Evolutionary conservation across 176 grass and related monocot genomes (phyloP).

Genomic region (Dendrocalamus sinicus): DNA sequence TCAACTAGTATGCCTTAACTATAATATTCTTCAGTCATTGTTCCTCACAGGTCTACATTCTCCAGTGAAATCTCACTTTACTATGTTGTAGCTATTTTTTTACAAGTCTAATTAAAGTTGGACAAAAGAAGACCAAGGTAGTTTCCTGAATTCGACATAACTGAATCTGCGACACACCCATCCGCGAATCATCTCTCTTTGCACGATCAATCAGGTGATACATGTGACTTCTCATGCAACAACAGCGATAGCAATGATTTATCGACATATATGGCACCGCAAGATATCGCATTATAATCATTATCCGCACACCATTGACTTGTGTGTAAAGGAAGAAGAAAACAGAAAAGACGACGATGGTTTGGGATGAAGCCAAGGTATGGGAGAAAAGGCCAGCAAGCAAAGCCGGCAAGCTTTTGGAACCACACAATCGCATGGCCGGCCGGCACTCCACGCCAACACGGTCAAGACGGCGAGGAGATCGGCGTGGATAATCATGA

Average conservation of each 20-base stretch:
- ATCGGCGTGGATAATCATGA: neutral
- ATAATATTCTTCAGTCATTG: neutral
- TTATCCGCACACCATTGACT: neutral
- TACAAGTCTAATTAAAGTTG: too few species aligned
- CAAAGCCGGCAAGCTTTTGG: slow-evolving; percentile 42
- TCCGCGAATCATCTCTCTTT: neutral
- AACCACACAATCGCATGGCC: slow-evolving; percentile 38
- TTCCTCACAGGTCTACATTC: neutral
- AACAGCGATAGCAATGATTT: too few species aligned
- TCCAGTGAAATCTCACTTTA: neutral
- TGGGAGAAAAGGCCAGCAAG: neutral
- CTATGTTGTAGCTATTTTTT: neutral
- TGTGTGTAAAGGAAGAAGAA: neutral
- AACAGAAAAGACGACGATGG: slow-evolving; percentile 9
- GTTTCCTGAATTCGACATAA: too few species aligned
- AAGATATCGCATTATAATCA: neutral
- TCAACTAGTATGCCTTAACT: too few species aligned
- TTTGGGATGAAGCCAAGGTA: slow-evolving; percentile 18
- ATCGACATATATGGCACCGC: too few species aligned
- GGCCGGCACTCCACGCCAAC: slow-evolving; percentile 23
- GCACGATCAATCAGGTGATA: neutral
- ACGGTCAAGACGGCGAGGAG: neutral
- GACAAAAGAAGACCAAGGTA: too few species aligned
- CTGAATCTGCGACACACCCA: neutral
- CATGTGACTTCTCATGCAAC: neutral